Evolutionary conservation across 495 filamentous ascomycete genomes (phyloP), one percentile per base, ranked within the genome.

Genomic region (Penicillium angulare): DNA sequence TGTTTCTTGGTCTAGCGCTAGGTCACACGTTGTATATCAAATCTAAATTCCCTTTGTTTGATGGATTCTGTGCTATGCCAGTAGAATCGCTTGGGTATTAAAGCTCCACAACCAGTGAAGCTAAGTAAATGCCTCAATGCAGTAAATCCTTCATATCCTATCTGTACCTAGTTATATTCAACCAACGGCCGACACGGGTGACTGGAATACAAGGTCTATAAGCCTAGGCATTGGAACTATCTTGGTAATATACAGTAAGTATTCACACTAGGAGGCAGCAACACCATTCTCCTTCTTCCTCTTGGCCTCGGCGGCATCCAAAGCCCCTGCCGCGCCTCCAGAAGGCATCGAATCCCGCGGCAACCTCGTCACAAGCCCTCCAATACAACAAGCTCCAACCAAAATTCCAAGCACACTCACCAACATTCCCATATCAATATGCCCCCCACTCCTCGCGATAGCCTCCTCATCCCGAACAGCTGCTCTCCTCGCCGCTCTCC

Each of bases 11-110:
- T 53, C 33, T 33, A 52, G 43, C 45, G 57, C 64, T 57, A 57
- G n/a, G 56, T 56, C 47, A 60, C 52, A 63, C 61, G 66, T 68
- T 72, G 70, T 73, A 71, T 63, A 69, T 68, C 58, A 62, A 66
- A 64, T 65, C 51, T 56, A 63, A 60, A 60, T 65, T 67, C 63
- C 57, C 44, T 64, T 65, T 73, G 64, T 66, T 61, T 44, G 49
- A 53, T 51, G 16, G 26, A 32, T 42, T 34, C 12, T 32, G 18
- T 22, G 16, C 7, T 41, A 8, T n/a, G n/a, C n/a, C 27, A 31
- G 27, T 31, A 31, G 10, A 27, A 31, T 6, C 27, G n/a, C n/a
- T n/a, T n/a, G n/a, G n/a, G n/a, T n/a, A n/a, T n/a, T n/a, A n/a
- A n/a, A n/a, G n/a, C n/a, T n/a, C n/a, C n/a, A n/a, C n/a, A n/a